These are phyloP conservation scores for Quercus rubra DNA, from an alignment of 306 rosid genomes.

Conservation along the genomic window DNA sequence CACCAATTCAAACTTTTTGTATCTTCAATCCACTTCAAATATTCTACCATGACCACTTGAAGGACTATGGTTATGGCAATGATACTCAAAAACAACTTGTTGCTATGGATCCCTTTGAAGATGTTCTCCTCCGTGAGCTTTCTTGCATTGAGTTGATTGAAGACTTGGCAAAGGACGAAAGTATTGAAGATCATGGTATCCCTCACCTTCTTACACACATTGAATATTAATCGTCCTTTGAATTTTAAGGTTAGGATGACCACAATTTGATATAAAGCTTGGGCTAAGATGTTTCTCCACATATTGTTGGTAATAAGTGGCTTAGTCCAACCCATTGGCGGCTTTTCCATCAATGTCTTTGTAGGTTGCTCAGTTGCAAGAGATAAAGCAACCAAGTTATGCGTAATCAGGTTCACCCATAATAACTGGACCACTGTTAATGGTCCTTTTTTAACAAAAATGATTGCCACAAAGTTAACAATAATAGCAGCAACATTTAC, in stretches of 20 bases:
- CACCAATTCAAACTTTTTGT: slow-evolving; percentile 20
- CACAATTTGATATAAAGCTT: slow-evolving; percentile 7
- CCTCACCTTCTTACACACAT: not conserved
- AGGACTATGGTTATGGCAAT: slow-evolving; percentile 10
- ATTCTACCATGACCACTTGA: slow-evolving; percentile 19
- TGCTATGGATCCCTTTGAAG: slow-evolving; percentile 11
- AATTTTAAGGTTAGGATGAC: not conserved
- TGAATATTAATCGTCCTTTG: not conserved
- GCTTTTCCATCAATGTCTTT: not conserved
- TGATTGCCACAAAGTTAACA: not conserved
- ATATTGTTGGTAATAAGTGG: slow-evolving; percentile 19
- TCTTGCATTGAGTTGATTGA: slow-evolving; percentile 22
- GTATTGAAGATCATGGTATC: slow-evolving; percentile 15
- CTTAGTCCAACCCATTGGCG: not conserved
- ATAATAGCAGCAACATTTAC: slow-evolving; percentile 7
- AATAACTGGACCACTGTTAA: not conserved
- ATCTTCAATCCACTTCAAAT: slow-evolving; percentile 6
- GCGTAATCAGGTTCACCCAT: slow-evolving; percentile 16
- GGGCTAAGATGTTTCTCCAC: slow-evolving; percentile 14
- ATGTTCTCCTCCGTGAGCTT: slow-evolving; percentile 13
- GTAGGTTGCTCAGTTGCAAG: slow-evolving; percentile 16
- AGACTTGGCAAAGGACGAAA: slow-evolving; percentile 13
- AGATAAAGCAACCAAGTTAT: slow-evolving; percentile 12
- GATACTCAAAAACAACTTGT: slow-evolving; percentile 6
- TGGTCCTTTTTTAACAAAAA: not conserved